These are phyloP conservation scores for Kodamaea sagamina DNA, from an alignment of 805 yeast species.

Conservation along the genomic window DNA sequence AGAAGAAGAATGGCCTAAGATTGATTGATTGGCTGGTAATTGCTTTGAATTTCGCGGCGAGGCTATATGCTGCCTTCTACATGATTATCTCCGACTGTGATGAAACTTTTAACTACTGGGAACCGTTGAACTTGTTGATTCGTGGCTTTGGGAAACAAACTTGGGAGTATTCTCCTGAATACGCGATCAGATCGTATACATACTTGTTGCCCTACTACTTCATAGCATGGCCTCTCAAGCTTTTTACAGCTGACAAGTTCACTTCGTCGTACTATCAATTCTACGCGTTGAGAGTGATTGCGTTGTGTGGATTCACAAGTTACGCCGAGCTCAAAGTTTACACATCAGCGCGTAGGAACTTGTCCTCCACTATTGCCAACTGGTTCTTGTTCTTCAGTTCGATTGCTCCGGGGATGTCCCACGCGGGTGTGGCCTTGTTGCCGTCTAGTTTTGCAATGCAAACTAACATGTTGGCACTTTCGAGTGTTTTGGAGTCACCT, in stretches of 20 bases:
- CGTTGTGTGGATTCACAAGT: slow-evolving; percentile 38
- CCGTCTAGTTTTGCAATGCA: slow-evolving; percentile 77
- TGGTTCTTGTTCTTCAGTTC: slow-evolving; percentile 66
- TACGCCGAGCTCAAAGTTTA: slow-evolving; percentile 57
- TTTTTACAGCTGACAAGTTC: slow-evolving; percentile 18
- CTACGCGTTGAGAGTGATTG: slow-evolving; percentile 52
- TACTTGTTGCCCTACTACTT: slow-evolving; percentile 58
- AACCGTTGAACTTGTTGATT: slow-evolving; percentile 76
- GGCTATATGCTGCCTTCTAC: slow-evolving; percentile 46
- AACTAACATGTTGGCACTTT: slow-evolving; percentile 46
- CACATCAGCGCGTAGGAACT: slow-evolving; percentile 37
- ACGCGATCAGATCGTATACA: slow-evolving; percentile 84
- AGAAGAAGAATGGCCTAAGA: slow-evolving; percentile 2
- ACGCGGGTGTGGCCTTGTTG: slow-evolving; percentile 80
- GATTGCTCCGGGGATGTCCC: slow-evolving; percentile 80
- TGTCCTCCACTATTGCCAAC: slow-evolving; percentile 45
- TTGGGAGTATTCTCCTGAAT: slow-evolving; percentile 94
- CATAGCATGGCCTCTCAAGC: slow-evolving; percentile 26
- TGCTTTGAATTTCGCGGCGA: slow-evolving; percentile 19
- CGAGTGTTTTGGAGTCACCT: slow-evolving; percentile 34
- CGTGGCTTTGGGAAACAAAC: slow-evolving; percentile 91
- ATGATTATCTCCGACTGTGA: slow-evolving; percentile 90
- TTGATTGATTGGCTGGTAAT: slow-evolving; percentile 4
- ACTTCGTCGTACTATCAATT: slow-evolving; percentile 39
- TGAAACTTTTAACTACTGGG: slow-evolving; percentile 93